Base-by-base conservation (phyloP, 331 rosid species). In the Spiraea crenata region DNA sequence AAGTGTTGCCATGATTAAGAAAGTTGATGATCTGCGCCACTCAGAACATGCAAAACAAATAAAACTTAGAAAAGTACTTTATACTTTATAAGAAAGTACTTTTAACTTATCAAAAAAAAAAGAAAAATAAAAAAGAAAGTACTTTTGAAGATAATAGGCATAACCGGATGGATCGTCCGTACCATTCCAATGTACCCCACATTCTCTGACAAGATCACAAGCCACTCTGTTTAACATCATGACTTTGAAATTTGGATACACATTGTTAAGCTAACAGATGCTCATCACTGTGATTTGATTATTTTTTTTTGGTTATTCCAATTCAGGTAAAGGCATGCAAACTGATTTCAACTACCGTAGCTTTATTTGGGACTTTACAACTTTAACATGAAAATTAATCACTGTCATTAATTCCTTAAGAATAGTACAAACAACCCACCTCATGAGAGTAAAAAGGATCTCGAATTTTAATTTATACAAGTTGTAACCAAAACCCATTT, bases 121-220 rank as follows among this genome's bases (percentile, higher is more conserved):
- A 25, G 2, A 2, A 25, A 25, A 25, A 25, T 1, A 25, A 25
- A 25, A 25, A 25, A 25, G 31, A 25, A 25, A 25, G 31, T 25
- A 25, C 31, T 25, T 25, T 25, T 25, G 2, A 25, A 25, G 31
- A 25, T 25, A 25, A 25, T 25, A 0, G 31, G 31, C 31, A 25
- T 25, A 73, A 42, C 45, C 19, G 38, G 17, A 46, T 41, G 10
- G 2, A 15, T 57, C 35, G 68, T 72, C 88, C 83, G 88, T 87
- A 85, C 92, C 86, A 74, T 16, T 47, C 74, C 16, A 42, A 62
- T 62, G 80, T 76, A 85, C 90, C 76, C 19, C 86, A 79, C 82
- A 65, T 80, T 81, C 83, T 78, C 85, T 83, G 86, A 81, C 86
- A 72, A 54, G 7, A 20, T 83, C 85, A 81, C 86, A 72, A 54